Evolutionary conservation across 345 rosid species (phyloP).

Genomic region (Citrus trifoliata): DNA sequence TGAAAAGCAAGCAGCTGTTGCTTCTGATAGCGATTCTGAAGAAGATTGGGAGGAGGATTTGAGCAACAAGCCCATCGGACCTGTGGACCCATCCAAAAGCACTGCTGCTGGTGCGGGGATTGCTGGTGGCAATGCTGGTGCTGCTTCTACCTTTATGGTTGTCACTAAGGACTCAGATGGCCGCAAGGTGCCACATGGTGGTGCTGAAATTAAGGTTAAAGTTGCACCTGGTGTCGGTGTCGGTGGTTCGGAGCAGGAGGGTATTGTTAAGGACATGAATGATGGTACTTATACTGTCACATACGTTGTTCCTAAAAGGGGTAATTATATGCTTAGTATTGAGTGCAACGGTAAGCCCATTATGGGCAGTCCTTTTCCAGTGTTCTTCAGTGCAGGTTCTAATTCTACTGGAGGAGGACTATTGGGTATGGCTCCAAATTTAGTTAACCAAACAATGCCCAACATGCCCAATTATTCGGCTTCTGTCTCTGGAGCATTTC

Average conservation of each 20-base stretch:
- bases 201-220: constrained; percentile 67
- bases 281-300: constrained; percentile 89
- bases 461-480: constrained; percentile 99
- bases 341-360: constrained; percentile 88
- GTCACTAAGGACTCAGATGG: constrained; percentile 86
- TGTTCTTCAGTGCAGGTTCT: constrained; percentile 94
- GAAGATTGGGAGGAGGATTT: constrained; percentile 56
- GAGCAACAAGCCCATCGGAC: constrained; percentile 78
- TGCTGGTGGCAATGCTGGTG: constrained; percentile 95
- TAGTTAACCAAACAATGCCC: constrained; percentile 95
- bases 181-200: constrained; percentile 76
- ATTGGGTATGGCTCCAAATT: constrained; percentile 73
- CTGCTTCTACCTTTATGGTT: constrained; percentile 74
- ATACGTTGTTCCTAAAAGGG: constrained; percentile 95
- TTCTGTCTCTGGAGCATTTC: constrained; percentile 92
- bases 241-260: constrained; percentile 91
- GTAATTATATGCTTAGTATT: constrained; percentile 89
- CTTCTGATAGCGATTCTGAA: constrained; percentile 69
- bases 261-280: constrained; percentile 86
- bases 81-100: constrained; percentile 81
- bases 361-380: constrained; percentile 97
- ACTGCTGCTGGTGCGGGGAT: constrained; percentile 89
- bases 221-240: constrained; percentile 92
- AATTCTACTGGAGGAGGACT: constrained; percentile 62
- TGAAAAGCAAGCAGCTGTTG: constrained; percentile 35